A percentile compares a stretch with the other conserved stretches of the same genome.
phyloP scores from a whole-genome alignment of 2,329 filamentous ascomycete species.

The Aspergillus bombycis region DNA sequence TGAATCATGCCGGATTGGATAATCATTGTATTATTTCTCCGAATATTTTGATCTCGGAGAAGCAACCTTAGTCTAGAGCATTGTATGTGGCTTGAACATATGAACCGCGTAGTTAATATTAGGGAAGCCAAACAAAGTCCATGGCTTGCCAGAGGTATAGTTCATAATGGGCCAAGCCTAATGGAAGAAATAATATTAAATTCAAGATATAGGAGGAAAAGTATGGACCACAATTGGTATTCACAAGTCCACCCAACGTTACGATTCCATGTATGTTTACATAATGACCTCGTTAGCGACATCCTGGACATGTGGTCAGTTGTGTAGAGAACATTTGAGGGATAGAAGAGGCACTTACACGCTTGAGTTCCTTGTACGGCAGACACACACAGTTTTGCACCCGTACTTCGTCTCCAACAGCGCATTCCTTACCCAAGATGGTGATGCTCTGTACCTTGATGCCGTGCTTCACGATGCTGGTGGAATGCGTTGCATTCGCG shows the following conservation, averaged over 20 bases:
- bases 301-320: conserved; percentile 30
- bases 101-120: not conserved
- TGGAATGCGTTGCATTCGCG: conserved; percentile 83
- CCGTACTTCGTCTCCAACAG: conserved; percentile 87
- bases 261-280: conserved; percentile 55
- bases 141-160: not conserved
- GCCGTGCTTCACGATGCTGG: conserved; percentile 95
- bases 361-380: conserved; percentile 97
- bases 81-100: not conserved
- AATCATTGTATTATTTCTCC: not conserved
- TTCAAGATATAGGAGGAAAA: not conserved
- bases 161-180: not conserved
- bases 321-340: not conserved
- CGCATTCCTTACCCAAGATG: conserved; percentile 94
- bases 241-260: conserved; percentile 1
- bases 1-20: not conserved
- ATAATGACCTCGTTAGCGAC: conserved; percentile 75
- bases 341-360: conserved; percentile 61
- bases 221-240: not conserved
- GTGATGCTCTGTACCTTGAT: conserved; percentile 99
- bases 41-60: no score
- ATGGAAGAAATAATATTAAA: not conserved
- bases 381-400: conserved; percentile 98
- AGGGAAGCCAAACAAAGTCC: not conserved
- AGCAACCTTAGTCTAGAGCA: not conserved